These are phyloP conservation scores for Metschnikowia baotianmanensis DNA, from an alignment of 805 yeast species.

Conservation along the genomic window DNA sequence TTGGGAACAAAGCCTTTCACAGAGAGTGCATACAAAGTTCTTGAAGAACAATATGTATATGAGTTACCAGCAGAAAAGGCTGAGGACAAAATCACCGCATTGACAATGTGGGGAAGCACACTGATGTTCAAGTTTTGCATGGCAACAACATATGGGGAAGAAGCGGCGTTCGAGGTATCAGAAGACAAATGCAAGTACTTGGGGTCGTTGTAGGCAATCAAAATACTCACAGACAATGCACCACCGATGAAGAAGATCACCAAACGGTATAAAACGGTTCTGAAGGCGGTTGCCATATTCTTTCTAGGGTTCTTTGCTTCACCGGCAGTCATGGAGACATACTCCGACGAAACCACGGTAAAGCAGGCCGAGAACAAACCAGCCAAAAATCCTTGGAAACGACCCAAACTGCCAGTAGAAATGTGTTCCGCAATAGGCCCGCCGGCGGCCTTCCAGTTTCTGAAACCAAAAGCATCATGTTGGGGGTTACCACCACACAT, in stretches of 20 bases:
- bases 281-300: slow-evolving; percentile 39
- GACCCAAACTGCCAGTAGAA: slow-evolving; percentile 36
- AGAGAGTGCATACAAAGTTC: slow-evolving; percentile 21
- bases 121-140: slow-evolving; percentile 20
- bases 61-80: slow-evolving; percentile 24
- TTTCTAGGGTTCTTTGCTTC: slow-evolving; percentile 44
- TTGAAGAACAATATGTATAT: slow-evolving; percentile 22
- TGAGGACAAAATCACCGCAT: slow-evolving; percentile 18
- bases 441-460: slow-evolving; percentile 38
- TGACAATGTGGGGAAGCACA: slow-evolving; percentile 21
- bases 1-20: slow-evolving; percentile 20
- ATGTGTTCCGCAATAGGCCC: slow-evolving; percentile 42
- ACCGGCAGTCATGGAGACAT: slow-evolving; percentile 43
- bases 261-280: slow-evolving; percentile 43
- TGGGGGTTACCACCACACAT: slow-evolving; percentile 88
- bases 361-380: slow-evolving; percentile 39
- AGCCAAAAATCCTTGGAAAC: slow-evolving; percentile 43
- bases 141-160: slow-evolving; percentile 23
- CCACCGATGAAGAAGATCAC: slow-evolving; percentile 46
- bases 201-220: slow-evolving; percentile 25
- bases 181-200: slow-evolving; percentile 15
- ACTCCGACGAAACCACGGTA: slow-evolving; percentile 44
- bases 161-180: slow-evolving; percentile 19
- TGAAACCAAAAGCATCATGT: slow-evolving; percentile 52
- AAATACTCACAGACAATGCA: slow-evolving; percentile 40